Evolutionary conservation across 2,329 filamentous ascomycete genomes (phyloP).

Genomic region (Arthroderma sp.): DNA sequence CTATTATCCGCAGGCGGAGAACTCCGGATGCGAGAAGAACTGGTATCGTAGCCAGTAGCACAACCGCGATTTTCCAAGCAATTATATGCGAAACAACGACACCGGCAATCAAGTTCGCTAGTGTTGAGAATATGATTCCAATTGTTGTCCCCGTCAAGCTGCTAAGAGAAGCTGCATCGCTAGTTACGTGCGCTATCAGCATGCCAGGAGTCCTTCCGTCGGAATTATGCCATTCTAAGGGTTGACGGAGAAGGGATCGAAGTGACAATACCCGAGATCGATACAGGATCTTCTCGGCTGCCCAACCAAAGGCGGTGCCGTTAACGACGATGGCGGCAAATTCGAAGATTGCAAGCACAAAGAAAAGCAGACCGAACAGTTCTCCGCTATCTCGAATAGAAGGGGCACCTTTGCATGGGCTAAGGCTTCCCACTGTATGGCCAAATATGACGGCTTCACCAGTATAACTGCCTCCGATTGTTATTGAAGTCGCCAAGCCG

Average conservation of each 20-base stretch:
- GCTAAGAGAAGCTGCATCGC: constrained; percentile 49
- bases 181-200: constrained; percentile 51
- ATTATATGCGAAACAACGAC: constrained; percentile 53
- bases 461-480: constrained; percentile 43
- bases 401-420: constrained; percentile 33
- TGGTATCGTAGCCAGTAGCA: constrained; percentile 52
- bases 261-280: constrained; percentile 46
- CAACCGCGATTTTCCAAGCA: constrained; percentile 58
- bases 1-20: constrained; percentile 50
- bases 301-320: constrained; percentile 39
- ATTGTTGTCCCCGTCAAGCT: constrained; percentile 54
- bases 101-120: constrained; percentile 50
- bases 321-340: constrained; percentile 45
- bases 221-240: constrained; percentile 53
- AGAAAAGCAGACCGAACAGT: constrained; percentile 41
- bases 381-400: constrained; percentile 35
- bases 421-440: constrained; percentile 39
- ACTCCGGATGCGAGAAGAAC: constrained; percentile 52
- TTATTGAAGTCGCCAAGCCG: constrained; percentile 33
- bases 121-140: constrained; percentile 50
- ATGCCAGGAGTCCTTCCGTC: constrained; percentile 44
- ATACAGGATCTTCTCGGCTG: constrained; percentile 49
- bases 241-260: constrained; percentile 47
- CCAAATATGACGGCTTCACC: constrained; percentile 43
- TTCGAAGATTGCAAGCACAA: constrained; percentile 42